Conservation (phyloP, 1,284 basidiomycete species). For the Bjerkandera adusta region DNA sequence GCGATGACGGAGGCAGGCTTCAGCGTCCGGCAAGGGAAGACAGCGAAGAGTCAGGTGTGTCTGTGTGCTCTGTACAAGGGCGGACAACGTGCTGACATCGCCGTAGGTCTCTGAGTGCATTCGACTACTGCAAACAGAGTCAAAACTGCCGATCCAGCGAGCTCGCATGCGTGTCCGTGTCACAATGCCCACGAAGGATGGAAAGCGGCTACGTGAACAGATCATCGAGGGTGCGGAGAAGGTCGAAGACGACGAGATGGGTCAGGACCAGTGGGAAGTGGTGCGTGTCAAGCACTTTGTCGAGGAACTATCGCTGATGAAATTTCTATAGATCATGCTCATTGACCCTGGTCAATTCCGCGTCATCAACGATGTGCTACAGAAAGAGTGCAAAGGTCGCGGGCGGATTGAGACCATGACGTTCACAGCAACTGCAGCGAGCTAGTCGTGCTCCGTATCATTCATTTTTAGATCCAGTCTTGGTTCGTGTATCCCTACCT, state of each 20-base stretch:
- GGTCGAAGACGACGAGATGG: slow-evolving; percentile 83
- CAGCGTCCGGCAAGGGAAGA: slow-evolving; percentile 86
- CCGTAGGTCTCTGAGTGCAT: slow-evolving; percentile 90
- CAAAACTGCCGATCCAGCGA: slow-evolving; percentile 87
- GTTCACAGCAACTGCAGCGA: slow-evolving; percentile 58
- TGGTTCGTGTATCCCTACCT: background rate
- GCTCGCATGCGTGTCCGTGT: slow-evolving; percentile 92
- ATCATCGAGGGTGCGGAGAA: slow-evolving; percentile 76
- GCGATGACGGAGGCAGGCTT: slow-evolving; percentile 95
- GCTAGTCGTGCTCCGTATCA: background rate
- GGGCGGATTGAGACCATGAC: slow-evolving; percentile 83
- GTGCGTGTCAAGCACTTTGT: slow-evolving; percentile 46
- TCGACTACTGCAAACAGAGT: slow-evolving; percentile 76
- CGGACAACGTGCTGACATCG: background rate
- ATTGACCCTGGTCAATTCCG: slow-evolving; percentile 95
- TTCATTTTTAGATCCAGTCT: slow-evolving; percentile 2
- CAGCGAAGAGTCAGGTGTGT: slow-evolving; percentile 85
- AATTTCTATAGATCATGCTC: slow-evolving; percentile 63
- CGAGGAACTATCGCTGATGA: background rate
- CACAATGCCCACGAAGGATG: slow-evolving; percentile 74
- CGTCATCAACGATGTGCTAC: slow-evolving; percentile 85
- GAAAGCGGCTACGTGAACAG: slow-evolving; percentile 70
- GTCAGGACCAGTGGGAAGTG: slow-evolving; percentile 82
- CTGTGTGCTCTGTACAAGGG: slow-evolving; percentile 1
- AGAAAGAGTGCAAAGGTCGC: slow-evolving; percentile 86